Evolutionary conservation across 2,329 filamentous ascomycete genomes (phyloP), one percentile per base, ranked within the genome.

Genomic region (Didymellaceae sp.): DNA sequence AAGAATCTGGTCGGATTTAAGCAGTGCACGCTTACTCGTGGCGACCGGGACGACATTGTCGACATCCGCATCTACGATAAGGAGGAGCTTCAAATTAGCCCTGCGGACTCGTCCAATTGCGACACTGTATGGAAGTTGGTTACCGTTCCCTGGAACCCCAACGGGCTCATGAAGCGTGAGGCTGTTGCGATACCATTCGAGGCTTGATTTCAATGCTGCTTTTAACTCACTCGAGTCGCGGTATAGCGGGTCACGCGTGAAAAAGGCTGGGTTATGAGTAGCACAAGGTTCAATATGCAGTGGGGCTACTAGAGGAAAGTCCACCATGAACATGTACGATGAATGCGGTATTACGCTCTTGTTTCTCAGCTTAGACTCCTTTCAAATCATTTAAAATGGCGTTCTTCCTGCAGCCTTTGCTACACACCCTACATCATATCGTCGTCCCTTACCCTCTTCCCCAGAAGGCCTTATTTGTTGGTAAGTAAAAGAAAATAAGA

Each of bases 31-130:
- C 31, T 33, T 18, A 33, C 31, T 17, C 31, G 31, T 33, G 31
- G 31, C 31, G 31, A 33, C 16, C 31, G 31, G 20, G 31, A 33
- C 31, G 31, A 33, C 14, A 33, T 33, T 18, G 31, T 33, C 31
- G 31, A 33, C 31, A 33, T 33, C 31, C 31, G 31, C 31, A 33
- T 33, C 31, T 33, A 33, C 31, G 31, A 33, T 33, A 33, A 33
- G 31, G 31, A 33, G 31, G 31, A 33, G 31, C 31, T 33, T 33
- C 31, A 33, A 17, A 33, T 33, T 33, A 33, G 31, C 31, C 31
- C 31, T 33, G 31, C 31, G 31, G 31, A 33, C 31, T 33, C 31
- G 31, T 33, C 31, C 31, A 33, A 33, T 17, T 33, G 31, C 31
- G 31, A 33, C 31, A 33, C 31, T 33, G 31, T 33, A 33, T 33